A percentile compares a stretch with the other conserved stretches of the same genome.
phyloP scores from a whole-genome alignment of 495 filamentous ascomycete species.

The Aspergillus sclerotioniger region DNA sequence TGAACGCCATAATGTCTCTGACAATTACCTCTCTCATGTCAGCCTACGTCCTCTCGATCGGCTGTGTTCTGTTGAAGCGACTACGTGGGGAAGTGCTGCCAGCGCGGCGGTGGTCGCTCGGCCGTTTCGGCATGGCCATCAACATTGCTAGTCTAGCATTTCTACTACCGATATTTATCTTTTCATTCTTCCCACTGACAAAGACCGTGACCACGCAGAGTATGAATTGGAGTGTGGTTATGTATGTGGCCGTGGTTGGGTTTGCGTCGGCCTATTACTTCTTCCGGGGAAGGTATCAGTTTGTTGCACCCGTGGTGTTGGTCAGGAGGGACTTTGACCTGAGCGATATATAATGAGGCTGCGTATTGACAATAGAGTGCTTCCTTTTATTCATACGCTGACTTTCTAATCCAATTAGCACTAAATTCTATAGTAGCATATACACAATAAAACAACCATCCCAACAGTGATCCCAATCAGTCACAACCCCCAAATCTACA shows the following conservation, averaged over 20 bases:
- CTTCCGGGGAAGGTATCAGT: conserved; percentile 38
- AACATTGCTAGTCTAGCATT: conserved; percentile 44
- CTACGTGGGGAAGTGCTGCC: conserved; percentile 41
- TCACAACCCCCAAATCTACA: not conserved
- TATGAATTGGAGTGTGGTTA: conserved; percentile 52
- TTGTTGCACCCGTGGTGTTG: conserved; percentile 44
- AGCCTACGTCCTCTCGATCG: conserved; percentile 52
- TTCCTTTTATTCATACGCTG: not conserved
- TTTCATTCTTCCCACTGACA: conserved; percentile 51
- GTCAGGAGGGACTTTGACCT: conserved; percentile 36
- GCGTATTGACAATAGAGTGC: not conserved
- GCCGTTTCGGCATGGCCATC: conserved; percentile 45
- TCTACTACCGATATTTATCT: conserved; percentile 48
- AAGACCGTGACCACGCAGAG: conserved; percentile 37
- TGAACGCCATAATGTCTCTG: conserved; percentile 49
- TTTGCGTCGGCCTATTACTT: conserved; percentile 49
- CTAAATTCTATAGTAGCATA: too few relatives aligned
- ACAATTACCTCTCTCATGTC: conserved; percentile 40
- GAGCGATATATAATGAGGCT: not conserved
- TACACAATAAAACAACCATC: too few relatives aligned
- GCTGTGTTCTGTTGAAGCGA: conserved; percentile 47
- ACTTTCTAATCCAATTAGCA: not conserved
- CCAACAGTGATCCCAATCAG: too few relatives aligned
- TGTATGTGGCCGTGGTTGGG: conserved; percentile 44
- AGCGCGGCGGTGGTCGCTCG: conserved; percentile 48